Evolutionary conservation across 352 stramenopile genomes (phyloP).

Genomic region (Elongisporangium anandrum): DNA sequence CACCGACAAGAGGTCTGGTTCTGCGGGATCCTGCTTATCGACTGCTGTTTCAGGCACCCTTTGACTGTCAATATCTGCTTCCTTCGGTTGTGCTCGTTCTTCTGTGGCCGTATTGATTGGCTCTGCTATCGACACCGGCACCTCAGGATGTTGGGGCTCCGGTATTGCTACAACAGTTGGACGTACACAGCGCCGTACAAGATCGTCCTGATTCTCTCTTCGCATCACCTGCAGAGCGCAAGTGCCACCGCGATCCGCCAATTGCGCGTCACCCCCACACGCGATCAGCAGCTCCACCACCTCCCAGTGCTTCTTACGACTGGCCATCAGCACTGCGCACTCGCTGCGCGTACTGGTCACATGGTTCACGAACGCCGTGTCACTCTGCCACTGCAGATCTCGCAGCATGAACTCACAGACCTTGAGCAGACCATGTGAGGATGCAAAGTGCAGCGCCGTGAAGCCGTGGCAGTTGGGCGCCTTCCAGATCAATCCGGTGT

Average conservation of each 20-base stretch:
- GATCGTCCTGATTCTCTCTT: neutral
- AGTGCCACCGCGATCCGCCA: conserved; percentile 45
- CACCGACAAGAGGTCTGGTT: neutral
- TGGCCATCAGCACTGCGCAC: conserved; percentile 57
- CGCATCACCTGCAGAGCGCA: conserved; percentile 41
- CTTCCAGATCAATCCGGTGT: conserved; percentile 26
- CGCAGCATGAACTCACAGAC: conserved; percentile 31
- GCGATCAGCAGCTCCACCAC: conserved; percentile 34
- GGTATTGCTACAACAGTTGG: neutral
- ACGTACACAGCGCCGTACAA: neutral
- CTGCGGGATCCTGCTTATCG: neutral
- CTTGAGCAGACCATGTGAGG: conserved; percentile 30
- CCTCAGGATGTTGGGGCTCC: neutral
- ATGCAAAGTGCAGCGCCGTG: conserved; percentile 59
- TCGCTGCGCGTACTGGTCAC: conserved; percentile 42
- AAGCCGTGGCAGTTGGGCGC: conserved; percentile 43
- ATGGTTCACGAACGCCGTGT: conserved; percentile 37
- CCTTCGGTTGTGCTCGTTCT: neutral
- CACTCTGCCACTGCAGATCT: conserved; percentile 22
- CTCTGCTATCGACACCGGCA: neutral
- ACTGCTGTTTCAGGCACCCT: neutral
- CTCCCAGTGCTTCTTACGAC: conserved; percentile 48
- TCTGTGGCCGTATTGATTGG: neutral
- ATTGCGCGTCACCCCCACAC: conserved; percentile 32
- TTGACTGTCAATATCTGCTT: neutral